A percentile compares a stretch with the other conserved stretches of the same genome.
phyloP scores from a whole-genome alignment of 2,329 filamentous ascomycete genomes.

The Aaosphaeria arxii region DNA sequence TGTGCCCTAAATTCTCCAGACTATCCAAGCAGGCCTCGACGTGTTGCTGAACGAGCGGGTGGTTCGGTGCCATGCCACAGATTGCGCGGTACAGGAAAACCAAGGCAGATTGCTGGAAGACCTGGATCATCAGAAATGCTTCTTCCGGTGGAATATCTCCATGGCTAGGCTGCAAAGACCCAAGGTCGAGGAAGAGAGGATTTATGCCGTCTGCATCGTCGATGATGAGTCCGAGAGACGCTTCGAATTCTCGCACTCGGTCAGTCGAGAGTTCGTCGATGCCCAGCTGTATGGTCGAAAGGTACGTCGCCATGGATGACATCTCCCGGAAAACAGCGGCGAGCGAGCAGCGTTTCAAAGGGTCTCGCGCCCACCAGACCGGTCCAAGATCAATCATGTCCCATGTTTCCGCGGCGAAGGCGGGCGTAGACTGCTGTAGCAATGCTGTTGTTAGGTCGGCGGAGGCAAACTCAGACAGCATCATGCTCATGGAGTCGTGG shows the following conservation, averaged over 20 bases:
- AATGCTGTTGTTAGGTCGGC: constrained; percentile 12
- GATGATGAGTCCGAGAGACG: neutral
- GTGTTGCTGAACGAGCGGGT: constrained; percentile 12
- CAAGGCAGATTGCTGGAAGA: constrained; percentile 11
- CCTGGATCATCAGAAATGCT: constrained; percentile 1
- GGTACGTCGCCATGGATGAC: constrained; percentile 2
- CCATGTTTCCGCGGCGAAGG: constrained; percentile 9
- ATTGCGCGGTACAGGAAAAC: constrained; percentile 15
- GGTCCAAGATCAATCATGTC: neutral
- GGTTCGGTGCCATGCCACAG: constrained; percentile 5
- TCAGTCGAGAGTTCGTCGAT: neutral
- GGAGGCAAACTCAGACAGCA: constrained; percentile 12
- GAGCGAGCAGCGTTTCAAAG: neutral
- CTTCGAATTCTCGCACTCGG: neutral
- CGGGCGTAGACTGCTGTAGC: constrained; percentile 7
- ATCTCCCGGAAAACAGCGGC: constrained; percentile 1
- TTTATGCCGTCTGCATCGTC: too few species aligned
- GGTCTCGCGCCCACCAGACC: neutral
- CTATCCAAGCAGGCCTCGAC: constrained; percentile 12
- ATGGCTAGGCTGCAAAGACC: neutral
- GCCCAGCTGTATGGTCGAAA: neutral
- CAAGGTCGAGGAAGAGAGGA: neutral
- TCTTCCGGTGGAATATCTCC: neutral
- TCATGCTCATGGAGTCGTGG: constrained; percentile 8
- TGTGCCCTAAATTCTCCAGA: constrained; percentile 8